phyloP scores from a whole-genome alignment of 163 green algal species.

The Chloromonas sp. region DNA sequence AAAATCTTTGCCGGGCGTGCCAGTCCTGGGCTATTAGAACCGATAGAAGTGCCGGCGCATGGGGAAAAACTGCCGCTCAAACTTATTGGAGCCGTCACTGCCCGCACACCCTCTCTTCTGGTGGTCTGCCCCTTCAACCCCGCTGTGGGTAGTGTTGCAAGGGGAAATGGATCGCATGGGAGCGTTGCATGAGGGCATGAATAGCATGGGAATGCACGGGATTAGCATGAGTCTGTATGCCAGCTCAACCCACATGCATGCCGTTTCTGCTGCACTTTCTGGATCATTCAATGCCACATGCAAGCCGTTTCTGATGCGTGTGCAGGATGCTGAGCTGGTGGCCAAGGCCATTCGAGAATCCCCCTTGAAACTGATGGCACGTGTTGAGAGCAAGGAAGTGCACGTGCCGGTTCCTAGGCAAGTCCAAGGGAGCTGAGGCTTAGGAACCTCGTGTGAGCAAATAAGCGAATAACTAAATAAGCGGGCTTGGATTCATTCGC shows the following conservation, averaged over 20 bases:
- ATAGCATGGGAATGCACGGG: background rate
- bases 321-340: background rate
- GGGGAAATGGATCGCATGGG: background rate
- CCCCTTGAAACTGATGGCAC: background rate
- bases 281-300: background rate
- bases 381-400: background rate
- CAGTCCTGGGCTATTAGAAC: background rate
- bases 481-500: too few species aligned
- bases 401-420: background rate
- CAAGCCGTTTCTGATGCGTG: background rate
- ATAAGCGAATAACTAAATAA: too few species aligned
- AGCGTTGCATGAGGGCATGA: background rate
- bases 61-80: background rate
- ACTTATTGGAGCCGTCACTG: background rate
- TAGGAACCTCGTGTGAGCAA: too few species aligned
- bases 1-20: background rate
- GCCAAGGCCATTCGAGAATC: background rate
- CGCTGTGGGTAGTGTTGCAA: background rate
- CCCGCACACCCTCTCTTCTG: background rate
- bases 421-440: background rate
- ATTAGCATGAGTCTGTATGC: background rate
- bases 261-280: background rate
- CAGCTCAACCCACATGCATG: too few species aligned
- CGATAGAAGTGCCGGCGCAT: background rate
- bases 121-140: background rate